Evolutionary conservation across 768 basidiomycete species (phyloP).

Genomic region (Tulasnella calospora): DNA sequence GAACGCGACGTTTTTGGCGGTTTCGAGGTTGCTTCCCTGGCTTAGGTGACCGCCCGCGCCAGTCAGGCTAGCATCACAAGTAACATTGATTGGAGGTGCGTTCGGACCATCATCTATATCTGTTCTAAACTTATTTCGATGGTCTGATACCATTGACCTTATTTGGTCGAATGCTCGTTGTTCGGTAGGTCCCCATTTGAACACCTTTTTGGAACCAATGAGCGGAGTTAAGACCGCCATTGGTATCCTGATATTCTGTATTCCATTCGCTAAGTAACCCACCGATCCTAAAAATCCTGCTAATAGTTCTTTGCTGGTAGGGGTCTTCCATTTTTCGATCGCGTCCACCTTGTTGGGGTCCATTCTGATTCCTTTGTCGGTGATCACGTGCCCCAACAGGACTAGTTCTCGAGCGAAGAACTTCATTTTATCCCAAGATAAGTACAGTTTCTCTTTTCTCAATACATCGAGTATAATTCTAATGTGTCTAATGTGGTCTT

Average conservation of each 20-base stretch:
- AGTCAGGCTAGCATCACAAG: constrained; percentile 37
- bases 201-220: constrained; percentile 31
- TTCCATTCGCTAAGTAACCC: constrained; percentile 39
- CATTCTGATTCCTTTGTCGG: constrained; percentile 42
- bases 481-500: constrained; percentile 39
- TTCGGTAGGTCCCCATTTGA: constrained; percentile 34
- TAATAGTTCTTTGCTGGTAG: constrained; percentile 36
- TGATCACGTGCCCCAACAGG: constrained; percentile 40
- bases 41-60: constrained; percentile 36
- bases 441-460: constrained; percentile 34
- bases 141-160: constrained; percentile 28
- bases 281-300: constrained; percentile 39
- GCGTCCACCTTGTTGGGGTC: constrained; percentile 39
- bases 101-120: constrained; percentile 31
- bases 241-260: constrained; percentile 37
- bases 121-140: constrained; percentile 30
- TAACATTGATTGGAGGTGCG: constrained; percentile 35
- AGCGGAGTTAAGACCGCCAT: constrained; percentile 38
- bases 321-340: constrained; percentile 36
- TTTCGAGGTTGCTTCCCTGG: constrained; percentile 22
- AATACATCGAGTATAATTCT: constrained; percentile 35
- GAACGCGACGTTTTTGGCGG: constrained; percentile 2
- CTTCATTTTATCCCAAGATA: constrained; percentile 35
- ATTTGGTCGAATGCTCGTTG: constrained; percentile 38
- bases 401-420: constrained; percentile 34